Evolutionary conservation across 805 yeast genomes (phyloP).

Genomic region (Candida endomychidarum): DNA sequence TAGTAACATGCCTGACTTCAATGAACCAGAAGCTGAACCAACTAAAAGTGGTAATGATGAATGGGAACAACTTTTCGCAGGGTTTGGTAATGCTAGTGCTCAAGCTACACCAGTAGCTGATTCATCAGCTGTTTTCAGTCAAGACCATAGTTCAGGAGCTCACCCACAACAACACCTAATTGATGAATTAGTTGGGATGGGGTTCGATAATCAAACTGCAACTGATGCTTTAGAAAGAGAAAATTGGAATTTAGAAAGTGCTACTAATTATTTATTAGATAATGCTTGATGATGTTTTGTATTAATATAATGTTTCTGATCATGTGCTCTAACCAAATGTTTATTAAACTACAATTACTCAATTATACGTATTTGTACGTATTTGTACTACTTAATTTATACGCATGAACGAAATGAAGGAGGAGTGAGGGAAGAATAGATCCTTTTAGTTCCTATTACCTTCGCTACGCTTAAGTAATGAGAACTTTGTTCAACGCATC

Average conservation of each 20-base stretch:
- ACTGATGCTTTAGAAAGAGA: conserved; percentile 64
- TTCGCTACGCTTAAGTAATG: not conserved
- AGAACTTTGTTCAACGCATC: conserved; percentile 25
- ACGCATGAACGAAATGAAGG: too few species aligned
- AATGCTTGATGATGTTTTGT: conserved; percentile 49
- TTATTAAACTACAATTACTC: too few species aligned
- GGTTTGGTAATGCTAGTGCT: conserved; percentile 58
- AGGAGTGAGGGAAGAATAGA: too few species aligned
- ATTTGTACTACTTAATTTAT: too few species aligned
- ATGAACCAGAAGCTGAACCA: conserved; percentile 26
- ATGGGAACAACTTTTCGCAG: conserved; percentile 94
- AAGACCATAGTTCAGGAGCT: not conserved
- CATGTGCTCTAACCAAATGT: not conserved
- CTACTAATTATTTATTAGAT: conserved; percentile 84
- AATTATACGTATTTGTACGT: too few species aligned
- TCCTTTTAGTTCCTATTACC: too few species aligned
- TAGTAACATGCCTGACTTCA: conserved; percentile 23
- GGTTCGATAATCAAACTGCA: conserved; percentile 69
- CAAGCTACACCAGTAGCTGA: conserved; percentile 15
- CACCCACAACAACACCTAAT: conserved; percentile 44
- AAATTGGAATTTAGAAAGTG: conserved; percentile 76
- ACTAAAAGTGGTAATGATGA: conserved; percentile 55
- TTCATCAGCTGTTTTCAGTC: conserved; percentile 4
- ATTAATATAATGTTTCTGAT: too few species aligned
- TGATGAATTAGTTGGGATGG: conserved; percentile 86